These are phyloP conservation scores for Boletus mariae DNA, from an alignment of 1,284 basidiomycete genomes.

Conservation along the genomic window DNA sequence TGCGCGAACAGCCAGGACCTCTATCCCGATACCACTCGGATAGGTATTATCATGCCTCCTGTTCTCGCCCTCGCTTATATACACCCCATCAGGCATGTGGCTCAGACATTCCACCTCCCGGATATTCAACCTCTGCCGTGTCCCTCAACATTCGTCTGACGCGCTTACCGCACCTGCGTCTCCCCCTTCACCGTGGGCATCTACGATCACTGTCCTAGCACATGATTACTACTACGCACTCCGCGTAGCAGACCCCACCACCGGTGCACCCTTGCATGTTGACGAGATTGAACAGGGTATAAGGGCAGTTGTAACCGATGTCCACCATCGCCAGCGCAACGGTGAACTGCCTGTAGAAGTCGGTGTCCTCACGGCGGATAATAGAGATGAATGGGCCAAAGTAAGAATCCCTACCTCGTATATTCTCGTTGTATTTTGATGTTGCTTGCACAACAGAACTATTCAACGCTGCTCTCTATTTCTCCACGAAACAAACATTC, in stretches of 20 bases:
- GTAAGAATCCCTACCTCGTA: constrained; percentile 39
- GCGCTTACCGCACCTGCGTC: constrained; percentile 46
- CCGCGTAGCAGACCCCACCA: constrained; percentile 44
- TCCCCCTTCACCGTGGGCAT: constrained; percentile 42
- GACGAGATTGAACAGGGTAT: constrained; percentile 69
- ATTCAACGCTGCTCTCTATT: constrained; percentile 15
- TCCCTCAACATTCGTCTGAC: constrained; percentile 68
- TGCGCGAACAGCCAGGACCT: constrained; percentile 45
- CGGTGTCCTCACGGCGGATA: constrained; percentile 76
- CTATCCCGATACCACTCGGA: constrained; percentile 54
- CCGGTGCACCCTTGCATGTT: constrained; percentile 35
- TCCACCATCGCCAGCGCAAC: constrained; percentile 44
- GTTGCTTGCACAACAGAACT: constrained; percentile 14
- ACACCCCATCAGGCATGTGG: constrained; percentile 52
- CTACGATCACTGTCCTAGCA: constrained; percentile 67
- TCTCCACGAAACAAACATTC: constrained; percentile 18
- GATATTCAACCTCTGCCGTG: constrained; percentile 76
- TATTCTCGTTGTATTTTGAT: background rate
- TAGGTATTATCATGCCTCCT: constrained; percentile 36
- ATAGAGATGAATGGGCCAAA: constrained; percentile 81
- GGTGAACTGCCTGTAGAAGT: constrained; percentile 62
- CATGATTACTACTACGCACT: constrained; percentile 84
- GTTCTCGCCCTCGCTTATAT: background rate
- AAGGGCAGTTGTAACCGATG: constrained; percentile 69
- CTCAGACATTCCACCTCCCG: constrained; percentile 53